phyloP scores from a whole-genome alignment of 2,329 filamentous ascomycete genomes.

The Aspergillus uvarum region DNA sequence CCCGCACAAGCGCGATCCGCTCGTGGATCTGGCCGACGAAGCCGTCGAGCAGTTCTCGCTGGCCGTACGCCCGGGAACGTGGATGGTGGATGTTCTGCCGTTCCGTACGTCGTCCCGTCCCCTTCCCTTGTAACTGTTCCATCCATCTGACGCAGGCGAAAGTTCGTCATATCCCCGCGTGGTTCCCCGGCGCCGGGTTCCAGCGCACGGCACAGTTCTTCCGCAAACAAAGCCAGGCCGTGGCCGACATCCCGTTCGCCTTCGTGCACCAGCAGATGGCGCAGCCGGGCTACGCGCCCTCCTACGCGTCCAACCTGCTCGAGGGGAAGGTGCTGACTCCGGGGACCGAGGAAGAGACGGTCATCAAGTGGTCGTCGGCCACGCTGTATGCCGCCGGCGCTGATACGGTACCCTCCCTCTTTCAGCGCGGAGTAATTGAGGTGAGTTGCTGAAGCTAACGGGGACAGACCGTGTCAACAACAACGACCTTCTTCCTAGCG shows the following conservation, averaged over 20 bases:
- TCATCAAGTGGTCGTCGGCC: constrained; percentile 7
- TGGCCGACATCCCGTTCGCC: constrained; percentile 42
- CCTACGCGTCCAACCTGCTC: constrained; percentile 44
- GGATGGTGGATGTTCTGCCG: constrained; percentile 49
- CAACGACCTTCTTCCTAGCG: constrained; percentile 13
- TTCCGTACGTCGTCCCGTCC: constrained; percentile 13
- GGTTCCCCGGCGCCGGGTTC: constrained; percentile 46
- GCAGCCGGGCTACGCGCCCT: constrained; percentile 31
- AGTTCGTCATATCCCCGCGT: constrained; percentile 22
- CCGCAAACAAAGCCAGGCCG: constrained; percentile 27
- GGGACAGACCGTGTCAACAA: constrained; percentile 11
- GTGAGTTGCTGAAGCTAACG: not conserved
- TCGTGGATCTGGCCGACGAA: constrained; percentile 44
- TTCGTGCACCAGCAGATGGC: constrained; percentile 46
- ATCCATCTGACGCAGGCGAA: not conserved
- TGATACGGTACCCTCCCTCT: constrained; percentile 6
- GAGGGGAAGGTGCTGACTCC: not conserved
- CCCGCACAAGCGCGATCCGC: constrained; percentile 23
- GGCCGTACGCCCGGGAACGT: constrained; percentile 44
- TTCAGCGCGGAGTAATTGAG: accelerated
- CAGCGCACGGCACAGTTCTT: constrained; percentile 41
- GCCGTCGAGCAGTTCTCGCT: constrained; percentile 43
- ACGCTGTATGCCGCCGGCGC: constrained; percentile 9
- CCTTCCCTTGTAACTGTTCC: too few species aligned
- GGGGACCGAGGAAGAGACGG: not conserved